phyloP scores from a whole-genome alignment of 2,329 filamentous ascomycete genomes.

The Cercospora sp. region DNA sequence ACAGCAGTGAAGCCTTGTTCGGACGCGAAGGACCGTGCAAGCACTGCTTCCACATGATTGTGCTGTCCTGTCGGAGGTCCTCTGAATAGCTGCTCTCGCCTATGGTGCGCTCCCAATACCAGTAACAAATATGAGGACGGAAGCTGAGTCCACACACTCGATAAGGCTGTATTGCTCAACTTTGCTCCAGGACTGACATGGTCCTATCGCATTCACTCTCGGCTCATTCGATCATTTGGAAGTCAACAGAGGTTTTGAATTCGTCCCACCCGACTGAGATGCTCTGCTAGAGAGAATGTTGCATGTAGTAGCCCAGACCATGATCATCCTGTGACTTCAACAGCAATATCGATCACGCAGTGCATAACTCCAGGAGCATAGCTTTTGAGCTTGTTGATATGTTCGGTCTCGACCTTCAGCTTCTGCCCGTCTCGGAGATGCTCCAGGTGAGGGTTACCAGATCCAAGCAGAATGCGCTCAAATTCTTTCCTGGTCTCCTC shows the following conservation, averaged over 20 bases:
- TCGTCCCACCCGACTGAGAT: neutral
- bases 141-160: neutral
- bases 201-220: neutral
- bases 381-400: slow-evolving; percentile 57
- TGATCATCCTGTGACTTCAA: neutral
- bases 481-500: slow-evolving; percentile 42
- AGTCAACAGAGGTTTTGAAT: neutral
- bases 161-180: neutral
- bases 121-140: neutral
- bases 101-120: neutral
- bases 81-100: neutral
- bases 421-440: slow-evolving; percentile 11
- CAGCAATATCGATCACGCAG: slow-evolving; percentile 58
- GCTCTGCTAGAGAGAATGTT: neutral
- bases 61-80: neutral
- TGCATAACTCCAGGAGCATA: slow-evolving; percentile 63
- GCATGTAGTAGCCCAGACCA: neutral
- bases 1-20: neutral
- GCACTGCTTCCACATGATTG: neutral
- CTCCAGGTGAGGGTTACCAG: slow-evolving; percentile 9
- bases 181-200: neutral
- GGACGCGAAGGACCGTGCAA: neutral
- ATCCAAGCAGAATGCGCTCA: slow-evolving; percentile 21
- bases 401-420: slow-evolving; percentile 35
- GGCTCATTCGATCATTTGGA: neutral